Evolutionary conservation across 73 alveolate genomes (phyloP).

Genomic region (Durusdinium trenchii): DNA sequence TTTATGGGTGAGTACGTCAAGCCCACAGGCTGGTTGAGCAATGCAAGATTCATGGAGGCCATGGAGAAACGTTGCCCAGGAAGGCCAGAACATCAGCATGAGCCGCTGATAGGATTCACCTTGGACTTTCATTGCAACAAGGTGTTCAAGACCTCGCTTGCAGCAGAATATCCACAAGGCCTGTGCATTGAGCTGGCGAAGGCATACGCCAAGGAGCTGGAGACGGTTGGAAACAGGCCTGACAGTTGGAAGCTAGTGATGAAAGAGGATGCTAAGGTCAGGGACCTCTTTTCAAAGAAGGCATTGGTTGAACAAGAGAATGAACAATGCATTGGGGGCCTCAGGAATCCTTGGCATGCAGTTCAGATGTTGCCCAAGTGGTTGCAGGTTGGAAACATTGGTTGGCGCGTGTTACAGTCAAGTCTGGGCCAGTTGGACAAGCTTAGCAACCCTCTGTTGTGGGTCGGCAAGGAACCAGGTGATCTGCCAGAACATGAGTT

Average conservation of each 20-base stretch:
- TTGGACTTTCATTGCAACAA: not conserved
- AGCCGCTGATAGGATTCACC: not conserved
- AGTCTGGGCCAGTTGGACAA: no score
- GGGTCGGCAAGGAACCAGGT: not conserved
- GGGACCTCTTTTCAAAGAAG: not conserved
- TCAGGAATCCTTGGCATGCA: not conserved
- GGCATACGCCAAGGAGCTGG: not conserved
- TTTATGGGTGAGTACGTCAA: not conserved
- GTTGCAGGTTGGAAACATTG: slow-evolving; percentile 2
- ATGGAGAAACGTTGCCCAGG: not conserved
- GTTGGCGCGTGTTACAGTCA: no score
- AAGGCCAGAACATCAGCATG: not conserved
- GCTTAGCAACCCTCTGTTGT: not conserved
- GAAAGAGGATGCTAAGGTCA: not conserved
- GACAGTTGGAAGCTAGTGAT: no score
- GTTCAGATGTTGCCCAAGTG: not conserved
- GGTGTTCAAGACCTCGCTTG: not conserved
- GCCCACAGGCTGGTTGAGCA: not conserved
- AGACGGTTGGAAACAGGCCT: not conserved
- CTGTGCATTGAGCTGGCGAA: not conserved
- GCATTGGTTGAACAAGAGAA: not conserved
- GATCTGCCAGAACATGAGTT: not conserved
- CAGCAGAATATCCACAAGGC: not conserved
- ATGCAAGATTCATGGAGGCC: not conserved
- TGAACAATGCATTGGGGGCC: slow-evolving; percentile 13